Conservation (phyloP, 1,284 basidiomycete genomes). For the Cryptococcus sp. region DNA sequence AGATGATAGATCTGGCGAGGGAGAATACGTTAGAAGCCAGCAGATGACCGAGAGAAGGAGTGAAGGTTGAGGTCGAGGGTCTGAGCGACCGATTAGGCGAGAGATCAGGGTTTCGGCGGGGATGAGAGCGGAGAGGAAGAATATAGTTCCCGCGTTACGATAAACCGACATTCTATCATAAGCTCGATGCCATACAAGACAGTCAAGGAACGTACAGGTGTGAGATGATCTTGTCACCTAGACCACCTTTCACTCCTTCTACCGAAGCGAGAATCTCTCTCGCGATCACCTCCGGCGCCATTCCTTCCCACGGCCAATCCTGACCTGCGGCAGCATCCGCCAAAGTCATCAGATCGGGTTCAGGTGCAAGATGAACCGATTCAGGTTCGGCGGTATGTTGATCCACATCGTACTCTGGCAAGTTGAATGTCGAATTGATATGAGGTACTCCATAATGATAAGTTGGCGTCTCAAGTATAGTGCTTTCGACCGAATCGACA, state of each 20-base stretch:
- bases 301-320: conserved; percentile 24
- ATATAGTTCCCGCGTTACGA: conserved; percentile 8
- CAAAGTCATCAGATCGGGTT: conserved; percentile 46
- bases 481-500: not conserved
- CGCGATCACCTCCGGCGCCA: conserved; percentile 25
- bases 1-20: conserved; percentile 12
- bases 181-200: not conserved
- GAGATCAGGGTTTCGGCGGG: conserved; percentile 20
- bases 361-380: conserved; percentile 10
- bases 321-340: conserved; percentile 41
- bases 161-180: conserved; percentile 26
- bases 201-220: conserved; percentile 37
- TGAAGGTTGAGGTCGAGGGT: conserved; percentile 30
- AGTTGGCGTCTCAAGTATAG: not conserved
- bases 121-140: conserved; percentile 17
- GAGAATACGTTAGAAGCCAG: conserved; percentile 17
- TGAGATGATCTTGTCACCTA: conserved; percentile 37
- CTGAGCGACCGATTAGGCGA: conserved; percentile 17
- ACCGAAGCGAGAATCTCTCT: conserved; percentile 28
- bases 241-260: conserved; percentile 26
- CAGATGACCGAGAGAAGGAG: conserved; percentile 31
- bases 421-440: not conserved
- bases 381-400: conserved; percentile 1
- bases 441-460: not conserved
- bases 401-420: not conserved